These are phyloP conservation scores for Tothia fuscella DNA, from an alignment of 2,329 filamentous ascomycete genomes.

Conservation along the genomic window DNA sequence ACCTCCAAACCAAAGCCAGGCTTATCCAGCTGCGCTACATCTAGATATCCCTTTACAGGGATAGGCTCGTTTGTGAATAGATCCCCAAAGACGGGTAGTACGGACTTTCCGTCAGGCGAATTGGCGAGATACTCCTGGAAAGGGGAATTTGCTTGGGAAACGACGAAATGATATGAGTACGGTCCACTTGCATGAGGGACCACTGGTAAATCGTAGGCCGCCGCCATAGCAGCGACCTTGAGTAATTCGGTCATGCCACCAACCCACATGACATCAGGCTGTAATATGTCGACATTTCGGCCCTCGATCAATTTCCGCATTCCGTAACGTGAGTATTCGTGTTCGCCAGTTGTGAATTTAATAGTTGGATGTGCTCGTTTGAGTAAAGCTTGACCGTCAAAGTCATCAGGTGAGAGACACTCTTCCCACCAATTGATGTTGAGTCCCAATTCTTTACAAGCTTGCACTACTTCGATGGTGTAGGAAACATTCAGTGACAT, in stretches of 20 bases:
- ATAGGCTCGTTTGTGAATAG: constrained; percentile 87
- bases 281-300: constrained; percentile 85
- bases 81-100: constrained; percentile 84
- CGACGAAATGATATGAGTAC: constrained; percentile 93
- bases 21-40: constrained; percentile 68
- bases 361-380: constrained; percentile 81
- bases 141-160: constrained; percentile 82
- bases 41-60: constrained; percentile 68
- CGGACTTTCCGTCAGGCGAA: constrained; percentile 79
- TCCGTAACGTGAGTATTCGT: constrained; percentile 88
- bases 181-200: constrained; percentile 90
- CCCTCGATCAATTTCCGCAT: constrained; percentile 91
- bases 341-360: constrained; percentile 93
- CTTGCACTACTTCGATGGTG: constrained; percentile 81
- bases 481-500: constrained; percentile 92
- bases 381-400: constrained; percentile 78
- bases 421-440: constrained; percentile 55
- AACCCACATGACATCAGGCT: constrained; percentile 96
- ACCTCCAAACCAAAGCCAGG: constrained; percentile 84
- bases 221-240: constrained; percentile 76
- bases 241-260: constrained; percentile 86
- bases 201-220: constrained; percentile 87
- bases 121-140: constrained; percentile 96
- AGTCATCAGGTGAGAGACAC: constrained; percentile 81
- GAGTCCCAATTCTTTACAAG: constrained; percentile 71